Conservation (phyloP, 495 filamentous ascomycete genomes). For the Podospora anserina region DNA sequence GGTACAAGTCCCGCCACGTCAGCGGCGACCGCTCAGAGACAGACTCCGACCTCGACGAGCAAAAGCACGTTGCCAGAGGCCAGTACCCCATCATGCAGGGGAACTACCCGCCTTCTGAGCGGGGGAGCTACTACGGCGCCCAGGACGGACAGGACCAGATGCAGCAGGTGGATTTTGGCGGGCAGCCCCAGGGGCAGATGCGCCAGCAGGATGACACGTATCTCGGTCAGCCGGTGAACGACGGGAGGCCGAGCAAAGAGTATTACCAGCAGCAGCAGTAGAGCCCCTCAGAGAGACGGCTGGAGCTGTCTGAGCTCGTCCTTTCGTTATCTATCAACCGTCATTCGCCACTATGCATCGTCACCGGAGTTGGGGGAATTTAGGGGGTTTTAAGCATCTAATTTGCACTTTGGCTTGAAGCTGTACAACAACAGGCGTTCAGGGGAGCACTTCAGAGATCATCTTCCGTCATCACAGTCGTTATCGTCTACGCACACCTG, state of each 20-base stretch:
- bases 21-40: background rate
- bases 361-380: background rate
- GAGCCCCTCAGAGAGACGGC: background rate
- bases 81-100: slow-evolving; percentile 9
- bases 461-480: background rate
- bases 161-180: background rate
- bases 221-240: background rate
- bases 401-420: background rate
- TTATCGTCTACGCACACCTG: background rate
- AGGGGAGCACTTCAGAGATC: background rate
- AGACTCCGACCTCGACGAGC: slow-evolving; percentile 4
- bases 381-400: background rate
- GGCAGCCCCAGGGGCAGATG: background rate
- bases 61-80: slow-evolving; percentile 3
- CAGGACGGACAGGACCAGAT: background rate
- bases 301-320: background rate
- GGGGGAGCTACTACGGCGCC: background rate
- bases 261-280: slow-evolving; percentile 4
- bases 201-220: background rate
- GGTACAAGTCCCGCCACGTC: background rate
- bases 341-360: background rate
- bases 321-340: background rate
- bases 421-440: background rate
- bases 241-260: slow-evolving; percentile 1
- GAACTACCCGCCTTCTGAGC: background rate